Percentiles rank a stretch among this genome's conserved stretches.
These are phyloP conservation scores for Caryocar brasiliense DNA, from an alignment of 441 rosid genomes.

Conservation along the genomic window DNA sequence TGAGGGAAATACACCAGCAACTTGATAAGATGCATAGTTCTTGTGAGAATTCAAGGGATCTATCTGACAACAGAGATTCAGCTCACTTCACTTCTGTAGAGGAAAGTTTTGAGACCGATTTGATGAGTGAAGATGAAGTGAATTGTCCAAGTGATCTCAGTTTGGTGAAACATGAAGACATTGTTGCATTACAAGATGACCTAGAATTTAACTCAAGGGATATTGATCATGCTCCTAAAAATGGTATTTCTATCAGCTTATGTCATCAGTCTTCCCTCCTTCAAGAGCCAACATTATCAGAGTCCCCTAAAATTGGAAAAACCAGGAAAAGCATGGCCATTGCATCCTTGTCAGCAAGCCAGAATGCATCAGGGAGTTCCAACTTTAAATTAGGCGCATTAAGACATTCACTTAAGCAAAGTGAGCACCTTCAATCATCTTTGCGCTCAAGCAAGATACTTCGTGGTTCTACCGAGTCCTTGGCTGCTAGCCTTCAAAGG, in stretches of 20 bases:
- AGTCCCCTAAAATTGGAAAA: slow-evolving; percentile 79
- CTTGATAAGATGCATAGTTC: slow-evolving; percentile 49
- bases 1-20: slow-evolving; percentile 56
- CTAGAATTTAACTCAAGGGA: slow-evolving; percentile 15
- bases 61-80: slow-evolving; percentile 39
- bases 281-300: slow-evolving; percentile 71
- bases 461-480: slow-evolving; percentile 61
- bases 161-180: slow-evolving; percentile 18
- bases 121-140: slow-evolving; percentile 48
- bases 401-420: slow-evolving; percentile 31
- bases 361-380: slow-evolving; percentile 35
- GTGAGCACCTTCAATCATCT: slow-evolving; percentile 57
- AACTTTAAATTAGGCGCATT: slow-evolving; percentile 19
- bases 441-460: slow-evolving; percentile 55
- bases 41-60: slow-evolving; percentile 32
- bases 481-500: slow-evolving; percentile 87
- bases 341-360: slow-evolving; percentile 45
- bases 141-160: slow-evolving; percentile 36
- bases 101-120: slow-evolving; percentile 59
- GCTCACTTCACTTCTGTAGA: slow-evolving; percentile 47
- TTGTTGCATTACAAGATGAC: slow-evolving; percentile 19
- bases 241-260: slow-evolving; percentile 49
- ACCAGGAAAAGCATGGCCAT: slow-evolving; percentile 53
- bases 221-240: slow-evolving; percentile 29
- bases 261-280: slow-evolving; percentile 44